These are phyloP conservation scores for Colletotrichum echinochloae DNA, from an alignment of 2,329 filamentous ascomycete species.

Conservation along the genomic window DNA sequence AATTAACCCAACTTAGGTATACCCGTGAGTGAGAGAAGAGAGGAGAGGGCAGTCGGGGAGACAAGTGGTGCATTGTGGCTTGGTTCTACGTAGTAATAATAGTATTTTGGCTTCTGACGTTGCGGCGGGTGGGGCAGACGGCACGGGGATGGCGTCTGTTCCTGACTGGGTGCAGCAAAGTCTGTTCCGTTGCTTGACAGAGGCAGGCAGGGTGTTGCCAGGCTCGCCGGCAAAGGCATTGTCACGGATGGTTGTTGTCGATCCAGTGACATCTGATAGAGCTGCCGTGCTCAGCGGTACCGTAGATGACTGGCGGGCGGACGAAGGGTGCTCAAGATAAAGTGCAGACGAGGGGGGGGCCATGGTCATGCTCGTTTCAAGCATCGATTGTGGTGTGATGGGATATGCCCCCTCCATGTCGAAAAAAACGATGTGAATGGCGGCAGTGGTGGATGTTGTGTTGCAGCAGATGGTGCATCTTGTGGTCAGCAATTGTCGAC, in stretches of 20 bases:
- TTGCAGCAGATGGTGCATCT: neutral
- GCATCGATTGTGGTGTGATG: neutral
- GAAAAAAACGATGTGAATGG: too few relatives aligned
- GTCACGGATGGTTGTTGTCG: neutral
- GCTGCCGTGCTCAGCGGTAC: conserved; percentile 7
- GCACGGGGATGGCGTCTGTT: conserved; percentile 8
- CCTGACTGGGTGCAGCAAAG: conserved; percentile 19
- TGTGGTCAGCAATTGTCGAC: neutral
- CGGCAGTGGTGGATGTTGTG: neutral
- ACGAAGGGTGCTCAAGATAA: conserved; percentile 7
- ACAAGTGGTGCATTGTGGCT: neutral
- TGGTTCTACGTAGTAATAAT: too few relatives aligned
- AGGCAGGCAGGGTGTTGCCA: neutral
- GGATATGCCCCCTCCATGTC: neutral
- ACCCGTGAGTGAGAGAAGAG: too few relatives aligned
- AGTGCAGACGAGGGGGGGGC: neutral
- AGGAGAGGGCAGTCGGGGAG: neutral
- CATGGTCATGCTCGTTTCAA: neutral
- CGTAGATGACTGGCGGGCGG: conserved; percentile 7
- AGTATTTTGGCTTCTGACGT: conserved; percentile 24
- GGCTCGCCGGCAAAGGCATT: neutral
- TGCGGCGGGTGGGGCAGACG: neutral
- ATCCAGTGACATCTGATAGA: neutral
- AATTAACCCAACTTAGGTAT: too few relatives aligned
- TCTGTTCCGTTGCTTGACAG: neutral